Evolutionary conservation across 2,329 filamentous ascomycete species (phyloP).

Genomic region (Neonectria sp.): DNA sequence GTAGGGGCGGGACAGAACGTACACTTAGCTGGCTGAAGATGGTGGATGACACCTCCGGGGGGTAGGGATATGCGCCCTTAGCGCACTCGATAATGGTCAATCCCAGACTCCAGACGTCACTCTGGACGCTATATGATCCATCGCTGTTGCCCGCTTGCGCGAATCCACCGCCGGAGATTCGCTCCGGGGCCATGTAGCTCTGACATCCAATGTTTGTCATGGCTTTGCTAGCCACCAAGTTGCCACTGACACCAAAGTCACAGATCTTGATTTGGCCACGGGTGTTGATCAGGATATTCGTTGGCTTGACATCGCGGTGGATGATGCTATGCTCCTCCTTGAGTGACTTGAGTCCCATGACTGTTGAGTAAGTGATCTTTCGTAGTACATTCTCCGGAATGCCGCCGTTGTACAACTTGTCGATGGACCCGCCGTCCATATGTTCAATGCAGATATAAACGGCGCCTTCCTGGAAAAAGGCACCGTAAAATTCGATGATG

Average conservation of each 20-base stretch:
- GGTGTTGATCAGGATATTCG: constrained; percentile 96
- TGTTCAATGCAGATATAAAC: constrained; percentile 99
- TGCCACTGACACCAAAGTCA: constrained; percentile 97
- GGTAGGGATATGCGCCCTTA: constrained; percentile 94
- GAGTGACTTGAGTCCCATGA: constrained; percentile 90
- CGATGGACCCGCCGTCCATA: constrained; percentile 98
- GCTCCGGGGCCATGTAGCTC: constrained; percentile 98
- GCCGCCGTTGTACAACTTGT: constrained; percentile 93
- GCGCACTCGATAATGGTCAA: constrained; percentile 97
- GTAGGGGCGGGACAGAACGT: constrained; percentile 63
- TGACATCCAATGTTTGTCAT: constrained; percentile 99
- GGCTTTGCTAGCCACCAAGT: constrained; percentile 96
- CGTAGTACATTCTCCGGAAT: constrained; percentile 90
- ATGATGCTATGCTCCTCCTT: constrained; percentile 99
- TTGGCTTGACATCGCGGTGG: constrained; percentile 97
- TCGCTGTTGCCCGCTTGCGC: constrained; percentile 78
- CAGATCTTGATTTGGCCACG: constrained; percentile 96
- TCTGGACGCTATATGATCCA: constrained; percentile 97
- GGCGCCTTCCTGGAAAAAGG: constrained; percentile 98
- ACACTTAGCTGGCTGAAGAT: constrained; percentile 98
- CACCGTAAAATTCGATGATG: constrained; percentile 99
- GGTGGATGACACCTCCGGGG: constrained; percentile 96
- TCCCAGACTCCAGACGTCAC: constrained; percentile 97
- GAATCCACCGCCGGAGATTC: constrained; percentile 90
- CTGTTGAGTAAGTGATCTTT: constrained; percentile 91